Conservation (phyloP, 805 yeast species). For the Yamadazyma nakazawae region DNA sequence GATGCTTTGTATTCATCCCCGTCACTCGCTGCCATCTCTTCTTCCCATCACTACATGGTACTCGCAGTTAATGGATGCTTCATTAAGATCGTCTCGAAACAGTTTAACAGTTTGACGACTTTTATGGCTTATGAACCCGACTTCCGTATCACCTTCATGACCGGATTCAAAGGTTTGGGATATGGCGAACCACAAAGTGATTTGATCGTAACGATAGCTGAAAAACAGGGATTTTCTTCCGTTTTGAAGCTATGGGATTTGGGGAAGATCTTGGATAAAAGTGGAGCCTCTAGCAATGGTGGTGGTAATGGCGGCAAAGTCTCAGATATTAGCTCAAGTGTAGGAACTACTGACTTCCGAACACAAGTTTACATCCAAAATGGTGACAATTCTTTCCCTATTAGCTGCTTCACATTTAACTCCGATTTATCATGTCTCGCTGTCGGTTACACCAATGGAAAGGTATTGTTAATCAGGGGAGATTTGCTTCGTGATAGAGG, state of each 20-base stretch:
- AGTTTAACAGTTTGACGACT: constrained; percentile 43
- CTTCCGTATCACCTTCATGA: constrained; percentile 58
- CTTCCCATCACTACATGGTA: constrained; percentile 54
- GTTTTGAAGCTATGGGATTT: constrained; percentile 73
- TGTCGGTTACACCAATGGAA: constrained; percentile 81
- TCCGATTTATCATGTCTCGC: constrained; percentile 61
- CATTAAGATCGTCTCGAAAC: constrained; percentile 54
- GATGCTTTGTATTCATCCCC: constrained; percentile 79
- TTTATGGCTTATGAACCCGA: constrained; percentile 67
- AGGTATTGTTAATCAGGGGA: constrained; percentile 78
- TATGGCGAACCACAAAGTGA: constrained; percentile 45
- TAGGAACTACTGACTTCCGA: constrained; percentile 35
- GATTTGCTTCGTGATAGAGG: constrained; percentile 88
- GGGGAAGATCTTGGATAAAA: constrained; percentile 41
- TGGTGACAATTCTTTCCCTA: constrained; percentile 75
- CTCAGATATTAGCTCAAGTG: not conserved
- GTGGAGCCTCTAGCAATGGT: not conserved
- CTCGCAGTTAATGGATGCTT: constrained; percentile 53
- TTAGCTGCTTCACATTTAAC: constrained; percentile 60
- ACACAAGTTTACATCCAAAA: constrained; percentile 62
- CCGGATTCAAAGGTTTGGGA: not conserved
- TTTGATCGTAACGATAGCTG: constrained; percentile 69
- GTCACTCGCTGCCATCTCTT: constrained; percentile 58
- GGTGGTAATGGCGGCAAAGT: no score
- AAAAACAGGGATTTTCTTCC: constrained; percentile 67